These are phyloP conservation scores for Microsporum canis DNA, from an alignment of 2,329 filamentous ascomycete genomes.

Conservation along the genomic window DNA sequence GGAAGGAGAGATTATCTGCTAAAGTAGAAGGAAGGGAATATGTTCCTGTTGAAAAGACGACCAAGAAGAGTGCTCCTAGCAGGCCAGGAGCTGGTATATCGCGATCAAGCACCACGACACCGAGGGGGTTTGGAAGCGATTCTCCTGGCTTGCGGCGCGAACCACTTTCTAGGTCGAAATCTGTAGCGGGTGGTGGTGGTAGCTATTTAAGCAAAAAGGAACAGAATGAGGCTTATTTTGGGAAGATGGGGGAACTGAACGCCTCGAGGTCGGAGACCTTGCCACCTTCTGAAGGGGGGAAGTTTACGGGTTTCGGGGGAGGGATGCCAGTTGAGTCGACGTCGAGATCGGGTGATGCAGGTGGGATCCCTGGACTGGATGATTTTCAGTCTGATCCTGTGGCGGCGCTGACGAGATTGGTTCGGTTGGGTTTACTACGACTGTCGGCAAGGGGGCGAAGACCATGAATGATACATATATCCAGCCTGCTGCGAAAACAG, in stretches of 20 bases:
- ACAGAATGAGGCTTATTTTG: conserved; percentile 81
- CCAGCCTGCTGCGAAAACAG: conserved; percentile 82
- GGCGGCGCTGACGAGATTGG: conserved; percentile 75
- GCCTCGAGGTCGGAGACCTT: conserved; percentile 60
- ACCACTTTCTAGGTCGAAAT: conserved; percentile 17
- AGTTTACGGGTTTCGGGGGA: conserved; percentile 84
- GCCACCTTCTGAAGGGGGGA: conserved; percentile 82
- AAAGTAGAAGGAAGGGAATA: conserved; percentile 85
- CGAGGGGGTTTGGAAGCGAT: conserved; percentile 17
- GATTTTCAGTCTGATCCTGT: conserved; percentile 88
- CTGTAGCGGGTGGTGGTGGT: conserved; percentile 20
- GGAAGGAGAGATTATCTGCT: conserved; percentile 76
- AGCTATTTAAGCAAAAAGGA: conserved; percentile 44
- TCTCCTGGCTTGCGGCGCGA: background rate
- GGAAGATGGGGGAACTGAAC: conserved; percentile 72
- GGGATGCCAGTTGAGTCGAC: conserved; percentile 41
- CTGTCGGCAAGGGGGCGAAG: conserved; percentile 82
- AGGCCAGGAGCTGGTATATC: conserved; percentile 24
- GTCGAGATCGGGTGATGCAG: conserved; percentile 16
- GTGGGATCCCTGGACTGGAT: conserved; percentile 55
- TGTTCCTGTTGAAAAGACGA: conserved; percentile 56
- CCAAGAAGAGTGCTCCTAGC: conserved; percentile 17
- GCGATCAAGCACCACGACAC: conserved; percentile 28
- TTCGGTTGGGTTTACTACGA: conserved; percentile 91
- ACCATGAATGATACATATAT: conserved; percentile 84